Conservation (phyloP, 2,329 filamentous ascomycete species). For the Botryotinia calthae region DNA sequence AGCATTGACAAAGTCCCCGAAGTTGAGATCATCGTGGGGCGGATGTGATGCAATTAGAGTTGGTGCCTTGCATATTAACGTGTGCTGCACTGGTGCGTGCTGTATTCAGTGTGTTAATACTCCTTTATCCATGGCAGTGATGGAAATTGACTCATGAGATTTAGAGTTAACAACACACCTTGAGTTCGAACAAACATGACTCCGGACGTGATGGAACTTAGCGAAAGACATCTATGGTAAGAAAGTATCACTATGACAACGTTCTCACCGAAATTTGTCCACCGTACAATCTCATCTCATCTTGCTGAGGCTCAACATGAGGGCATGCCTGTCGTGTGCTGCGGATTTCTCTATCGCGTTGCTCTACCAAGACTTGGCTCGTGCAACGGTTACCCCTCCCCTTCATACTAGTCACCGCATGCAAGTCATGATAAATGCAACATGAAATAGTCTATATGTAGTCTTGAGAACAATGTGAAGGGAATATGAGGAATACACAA, state of each 20-base stretch:
- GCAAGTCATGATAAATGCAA: background rate
- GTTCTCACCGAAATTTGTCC: background rate
- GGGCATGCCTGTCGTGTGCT: background rate
- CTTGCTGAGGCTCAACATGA: background rate
- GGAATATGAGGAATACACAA: background rate
- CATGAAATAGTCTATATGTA: background rate
- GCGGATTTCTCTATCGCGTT: background rate
- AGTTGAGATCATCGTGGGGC: background rate
- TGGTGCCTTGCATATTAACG: conserved; percentile 3
- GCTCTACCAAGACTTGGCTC: background rate
- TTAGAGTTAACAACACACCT: background rate
- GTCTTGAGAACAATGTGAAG: conserved; percentile 1
- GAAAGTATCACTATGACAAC: background rate
- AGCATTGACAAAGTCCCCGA: background rate
- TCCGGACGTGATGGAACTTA: background rate
- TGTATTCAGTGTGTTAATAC: background rate
- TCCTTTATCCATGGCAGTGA: background rate
- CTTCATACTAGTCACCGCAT: background rate
- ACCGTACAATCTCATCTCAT: background rate
- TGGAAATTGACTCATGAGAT: background rate
- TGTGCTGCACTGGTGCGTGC: background rate
- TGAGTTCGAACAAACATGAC: background rate
- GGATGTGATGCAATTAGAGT: background rate
- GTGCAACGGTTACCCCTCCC: conserved; percentile 1
- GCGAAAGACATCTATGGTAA: background rate